phyloP scores from a whole-genome alignment of 192 early-diverging fungal species.

The Gaertneriomyces semiglobifer region DNA sequence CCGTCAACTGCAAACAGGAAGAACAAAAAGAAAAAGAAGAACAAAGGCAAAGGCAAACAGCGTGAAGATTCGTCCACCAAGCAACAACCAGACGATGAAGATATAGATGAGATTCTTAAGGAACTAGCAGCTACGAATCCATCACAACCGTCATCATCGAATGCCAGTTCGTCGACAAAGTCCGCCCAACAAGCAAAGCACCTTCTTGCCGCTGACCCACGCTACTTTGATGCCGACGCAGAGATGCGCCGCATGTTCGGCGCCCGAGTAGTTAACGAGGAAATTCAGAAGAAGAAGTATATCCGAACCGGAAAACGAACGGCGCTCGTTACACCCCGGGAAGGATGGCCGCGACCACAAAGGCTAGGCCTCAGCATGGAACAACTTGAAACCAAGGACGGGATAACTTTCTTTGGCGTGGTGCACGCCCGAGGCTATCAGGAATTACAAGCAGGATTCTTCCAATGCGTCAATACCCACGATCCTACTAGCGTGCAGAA shows the following conservation, averaged over 20 bases:
- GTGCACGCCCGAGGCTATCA: conserved; percentile 72
- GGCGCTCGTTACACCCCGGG: conserved; percentile 64
- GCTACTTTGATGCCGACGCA: conserved; percentile 73
- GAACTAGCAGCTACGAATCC: not conserved
- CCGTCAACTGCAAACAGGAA: conserved; percentile 1
- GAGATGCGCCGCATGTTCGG: conserved; percentile 92
- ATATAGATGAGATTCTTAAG: not conserved
- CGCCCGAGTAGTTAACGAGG: conserved; percentile 65
- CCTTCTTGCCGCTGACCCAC: conserved; percentile 48
- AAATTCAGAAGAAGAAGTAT: conserved; percentile 49
- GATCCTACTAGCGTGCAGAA: conserved; percentile 70
- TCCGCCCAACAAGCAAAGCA: not conserved
- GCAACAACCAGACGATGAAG: conserved; percentile 33
- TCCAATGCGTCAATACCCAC: conserved; percentile 64
- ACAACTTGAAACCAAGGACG: conserved; percentile 25
- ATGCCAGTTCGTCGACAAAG: not conserved
- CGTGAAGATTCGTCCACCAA: conserved; percentile 7
- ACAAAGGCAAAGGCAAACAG: conserved; percentile 25
- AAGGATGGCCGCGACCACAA: conserved; percentile 52
- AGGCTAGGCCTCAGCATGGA: conserved; percentile 45
- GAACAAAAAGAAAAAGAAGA: conserved; percentile 54
- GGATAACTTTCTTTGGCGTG: conserved; percentile 48
- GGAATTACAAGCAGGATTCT: conserved; percentile 69
- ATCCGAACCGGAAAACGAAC: conserved; percentile 52
- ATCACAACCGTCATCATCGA: not conserved